Conservation (phyloP, 768 basidiomycete species). For the Wakefieldia striispora region DNA sequence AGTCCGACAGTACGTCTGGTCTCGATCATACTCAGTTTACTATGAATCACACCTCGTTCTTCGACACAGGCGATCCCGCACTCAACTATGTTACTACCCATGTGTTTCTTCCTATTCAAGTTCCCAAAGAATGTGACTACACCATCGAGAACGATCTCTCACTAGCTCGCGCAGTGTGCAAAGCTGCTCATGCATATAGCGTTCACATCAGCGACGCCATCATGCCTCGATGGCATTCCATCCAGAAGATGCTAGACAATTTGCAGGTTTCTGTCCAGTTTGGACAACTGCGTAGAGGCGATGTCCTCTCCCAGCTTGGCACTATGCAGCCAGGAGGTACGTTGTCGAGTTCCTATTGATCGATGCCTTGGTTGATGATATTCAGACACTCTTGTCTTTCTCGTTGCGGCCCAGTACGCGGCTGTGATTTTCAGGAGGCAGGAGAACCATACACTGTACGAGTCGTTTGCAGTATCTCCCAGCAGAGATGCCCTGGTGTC, state of each 20-base stretch:
- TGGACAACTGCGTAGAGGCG: slow-evolving; percentile 5
- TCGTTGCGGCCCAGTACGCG: slow-evolving; percentile 46
- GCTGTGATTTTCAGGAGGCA: slow-evolving; percentile 38
- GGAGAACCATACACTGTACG: slow-evolving; percentile 31
- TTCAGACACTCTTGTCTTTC: slow-evolving; percentile 38
- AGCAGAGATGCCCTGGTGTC: slow-evolving; percentile 30
- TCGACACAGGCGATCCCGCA: too few species aligned
- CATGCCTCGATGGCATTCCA: slow-evolving; percentile 23
- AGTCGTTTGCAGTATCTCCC: slow-evolving; percentile 45
- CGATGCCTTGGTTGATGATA: neutral
- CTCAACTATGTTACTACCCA: too few species aligned
- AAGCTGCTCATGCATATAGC: slow-evolving; percentile 3
- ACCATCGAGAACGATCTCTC: slow-evolving; percentile 21
- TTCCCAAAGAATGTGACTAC: too few species aligned
- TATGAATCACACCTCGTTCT: too few species aligned
- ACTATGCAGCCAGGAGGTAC: slow-evolving; percentile 23
- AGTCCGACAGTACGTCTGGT: too few species aligned
- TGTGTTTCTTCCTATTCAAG: too few species aligned
- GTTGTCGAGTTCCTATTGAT: neutral
- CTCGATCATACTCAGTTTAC: too few species aligned
- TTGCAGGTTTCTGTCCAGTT: neutral
- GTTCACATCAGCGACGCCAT: neutral
- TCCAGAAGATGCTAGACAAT: slow-evolving; percentile 26
- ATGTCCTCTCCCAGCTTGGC: slow-evolving; percentile 6
- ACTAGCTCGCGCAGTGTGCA: neutral